Base-by-base conservation (phyloP, 2,329 filamentous ascomycete genomes). In the Neonectria ditissima region DNA sequence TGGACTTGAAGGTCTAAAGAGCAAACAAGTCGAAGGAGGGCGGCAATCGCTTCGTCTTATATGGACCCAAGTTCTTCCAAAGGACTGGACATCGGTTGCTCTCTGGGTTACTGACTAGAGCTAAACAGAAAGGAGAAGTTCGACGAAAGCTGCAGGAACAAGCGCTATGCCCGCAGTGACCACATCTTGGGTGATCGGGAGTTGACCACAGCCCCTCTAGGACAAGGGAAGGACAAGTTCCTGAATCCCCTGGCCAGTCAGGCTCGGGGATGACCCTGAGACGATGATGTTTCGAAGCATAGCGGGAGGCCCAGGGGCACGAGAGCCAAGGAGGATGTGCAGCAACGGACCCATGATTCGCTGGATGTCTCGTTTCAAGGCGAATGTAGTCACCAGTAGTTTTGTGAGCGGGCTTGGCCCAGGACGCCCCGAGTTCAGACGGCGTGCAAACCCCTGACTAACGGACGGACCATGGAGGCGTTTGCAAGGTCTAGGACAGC, bases 261-360 rank as follows among this genome's bases (percentile, higher is more conserved):
- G 67, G 65, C 37, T 63, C 54, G 32, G 54, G 63, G 54, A 67
- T 63, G 45, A 59, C 58, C 51, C 60, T 63, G 45, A 57, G 47
- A 62, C 70, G 71, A 70, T 70, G 71, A 67, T 64, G 74, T 77
- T 80, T 80, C 76, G 79, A 80, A 70, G 79, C 77, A 77, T 74
- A 69, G 73, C 74, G 75, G 78, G 76, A 76, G 71, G 69, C 62
- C 67, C 68, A 75, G 73, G 73, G 73, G 67, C 63, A 66, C 69
- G 72, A 72, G 70, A 72, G 68, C 66, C 53, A 60, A 63, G 65
- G 62, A 52, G 22, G 61, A 71, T 62, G 62, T 58, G 65, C 63
- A 55, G 65, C 60, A 61, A 43, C 54, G 50, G 24, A 52, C 47
- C 58, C 59, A 64, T 77, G 76, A 78, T 78, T 78, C 75, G 76